Conservation (phyloP, 768 basidiomycete genomes). For the Floccularia luteovirens region DNA sequence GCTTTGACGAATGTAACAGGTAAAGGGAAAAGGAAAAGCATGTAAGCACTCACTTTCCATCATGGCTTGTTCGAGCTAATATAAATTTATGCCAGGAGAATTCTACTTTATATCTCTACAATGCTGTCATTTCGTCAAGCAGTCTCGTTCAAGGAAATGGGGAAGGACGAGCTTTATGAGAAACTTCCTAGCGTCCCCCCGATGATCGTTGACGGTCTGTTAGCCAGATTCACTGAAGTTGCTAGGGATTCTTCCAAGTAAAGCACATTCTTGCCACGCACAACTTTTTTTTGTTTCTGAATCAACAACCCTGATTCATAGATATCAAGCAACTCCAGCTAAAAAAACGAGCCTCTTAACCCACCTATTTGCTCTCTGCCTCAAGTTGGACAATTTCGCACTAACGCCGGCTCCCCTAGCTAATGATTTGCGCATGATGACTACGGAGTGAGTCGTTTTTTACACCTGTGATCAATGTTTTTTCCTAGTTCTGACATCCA, state of each 20-base stretch:
- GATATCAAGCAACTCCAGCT: slow-evolving; percentile 47
- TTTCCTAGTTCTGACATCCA: slow-evolving; percentile 2
- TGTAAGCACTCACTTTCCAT: slow-evolving; percentile 37
- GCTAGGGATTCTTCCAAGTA: slow-evolving; percentile 61
- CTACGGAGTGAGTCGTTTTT: slow-evolving; percentile 46
- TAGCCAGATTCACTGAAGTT: slow-evolving; percentile 76
- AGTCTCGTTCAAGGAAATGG: slow-evolving; percentile 25
- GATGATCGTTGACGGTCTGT: slow-evolving; percentile 63
- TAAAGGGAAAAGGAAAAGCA: slow-evolving; percentile 48
- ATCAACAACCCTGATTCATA: slow-evolving; percentile 2
- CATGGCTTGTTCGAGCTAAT: neutral
- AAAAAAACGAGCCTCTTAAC: slow-evolving; percentile 68
- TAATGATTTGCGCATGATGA: slow-evolving; percentile 61
- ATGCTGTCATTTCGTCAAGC: slow-evolving; percentile 65
- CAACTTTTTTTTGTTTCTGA: neutral
- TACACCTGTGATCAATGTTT: neutral
- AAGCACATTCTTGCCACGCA: slow-evolving; percentile 11
- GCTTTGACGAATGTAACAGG: slow-evolving; percentile 34
- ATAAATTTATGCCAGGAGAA: slow-evolving; percentile 40
- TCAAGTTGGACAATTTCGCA: slow-evolving; percentile 72
- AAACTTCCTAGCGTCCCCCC: slow-evolving; percentile 52
- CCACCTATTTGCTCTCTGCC: slow-evolving; percentile 74
- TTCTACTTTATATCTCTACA: slow-evolving; percentile 74
- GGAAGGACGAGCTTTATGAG: slow-evolving; percentile 47
- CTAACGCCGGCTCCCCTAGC: slow-evolving; percentile 64